Evolutionary conservation across 805 yeast genomes (phyloP), one percentile per base, ranked within the genome.

Genomic region (Hanseniaspora nectarophila): DNA sequence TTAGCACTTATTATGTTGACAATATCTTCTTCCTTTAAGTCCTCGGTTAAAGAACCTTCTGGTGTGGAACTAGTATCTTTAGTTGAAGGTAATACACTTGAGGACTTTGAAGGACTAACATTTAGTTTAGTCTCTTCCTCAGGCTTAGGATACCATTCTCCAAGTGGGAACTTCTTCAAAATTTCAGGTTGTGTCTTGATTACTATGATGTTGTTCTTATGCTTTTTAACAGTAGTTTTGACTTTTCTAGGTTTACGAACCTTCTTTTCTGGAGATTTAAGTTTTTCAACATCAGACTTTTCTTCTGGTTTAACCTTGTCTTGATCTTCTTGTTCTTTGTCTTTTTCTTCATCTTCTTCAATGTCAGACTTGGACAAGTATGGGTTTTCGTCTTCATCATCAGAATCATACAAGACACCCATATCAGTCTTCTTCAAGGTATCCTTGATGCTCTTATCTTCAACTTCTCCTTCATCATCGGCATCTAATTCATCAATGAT

Each of bases 371-470:
- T 77, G 44, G 82, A 78, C 21, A 83, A 70, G 61, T 87, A 88
- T 37, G 96, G 96, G 63, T 87, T 86, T 43, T 76, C 78, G 52
- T 87, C 92, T 51, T 85, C 90, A 51, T 83, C 77, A 59, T 88
- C 97, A 59, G 90, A 88, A 44, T 86, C 89, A 54, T 70, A 70
- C 49, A 70, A 59, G 5, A 83, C 95, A 59, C 82, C 82, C 66
- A 86, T 81, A 64, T 90, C 97, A 29, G 90, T 79, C 59, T 87
- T 82, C 56, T 82, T 80, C 59, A 92, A 73, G 1, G 92, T 88
- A 65, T 84, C 84, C 59, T 87, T 79, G 55, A 90, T 76, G 63
- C 82, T 83, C 62, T 81, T 82, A 58, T 97, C 97, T 64, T 87
- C 96, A 61, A 84, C 86, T 66, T 89, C 95, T 43, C 88, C 85